Percentiles rank a stretch among this genome's conserved stretches.
These are phyloP conservation scores for Fusarium sp. DNA, from an alignment of 2,329 filamentous ascomycete species.

Conservation along the genomic window DNA sequence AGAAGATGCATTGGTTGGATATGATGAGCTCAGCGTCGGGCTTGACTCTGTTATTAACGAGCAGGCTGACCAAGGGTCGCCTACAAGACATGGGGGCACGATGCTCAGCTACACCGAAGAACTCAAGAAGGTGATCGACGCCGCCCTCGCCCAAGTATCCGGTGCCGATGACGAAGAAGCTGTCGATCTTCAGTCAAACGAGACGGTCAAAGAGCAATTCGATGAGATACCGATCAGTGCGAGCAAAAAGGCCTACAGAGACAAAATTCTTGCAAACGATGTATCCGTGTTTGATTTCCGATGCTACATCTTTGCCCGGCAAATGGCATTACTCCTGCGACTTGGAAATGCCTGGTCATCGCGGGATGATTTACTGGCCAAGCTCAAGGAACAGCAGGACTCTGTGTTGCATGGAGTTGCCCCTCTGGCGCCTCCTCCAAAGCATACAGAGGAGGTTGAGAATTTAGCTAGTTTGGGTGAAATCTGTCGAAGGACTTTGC, in stretches of 20 bases:
- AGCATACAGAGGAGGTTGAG: conserved; percentile 69
- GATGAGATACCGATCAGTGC: conserved; percentile 70
- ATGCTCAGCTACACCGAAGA: conserved; percentile 79
- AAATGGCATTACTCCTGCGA: conserved; percentile 82
- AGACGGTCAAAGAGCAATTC: conserved; percentile 52
- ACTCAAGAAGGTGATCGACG: conserved; percentile 67
- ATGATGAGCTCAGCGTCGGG: conserved; percentile 91
- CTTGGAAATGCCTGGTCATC: conserved; percentile 78
- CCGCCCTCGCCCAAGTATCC: conserved; percentile 55
- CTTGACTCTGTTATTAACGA: conserved; percentile 85
- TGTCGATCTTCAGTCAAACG: conserved; percentile 61
- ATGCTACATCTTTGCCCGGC: conserved; percentile 90
- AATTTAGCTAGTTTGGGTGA: conserved; percentile 85
- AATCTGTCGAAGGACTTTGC: conserved; percentile 81
- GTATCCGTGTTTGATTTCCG: conserved; percentile 97
- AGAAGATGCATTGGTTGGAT: conserved; percentile 92
- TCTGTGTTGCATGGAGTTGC: conserved; percentile 66
- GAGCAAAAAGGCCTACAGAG: conserved; percentile 82
- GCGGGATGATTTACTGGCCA: conserved; percentile 68
- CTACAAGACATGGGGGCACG: conserved; percentile 74
- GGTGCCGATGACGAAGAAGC: conserved; percentile 53
- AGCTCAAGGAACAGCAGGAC: conserved; percentile 70
- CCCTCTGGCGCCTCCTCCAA: conserved; percentile 58
- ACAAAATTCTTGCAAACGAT: conserved; percentile 91
- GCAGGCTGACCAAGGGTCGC: conserved; percentile 66